Percentiles rank a stretch among this genome's conserved stretches.
phyloP scores from a whole-genome alignment of 768 basidiomycete genomes.

The Macrolepiota fuliginosa region DNA sequence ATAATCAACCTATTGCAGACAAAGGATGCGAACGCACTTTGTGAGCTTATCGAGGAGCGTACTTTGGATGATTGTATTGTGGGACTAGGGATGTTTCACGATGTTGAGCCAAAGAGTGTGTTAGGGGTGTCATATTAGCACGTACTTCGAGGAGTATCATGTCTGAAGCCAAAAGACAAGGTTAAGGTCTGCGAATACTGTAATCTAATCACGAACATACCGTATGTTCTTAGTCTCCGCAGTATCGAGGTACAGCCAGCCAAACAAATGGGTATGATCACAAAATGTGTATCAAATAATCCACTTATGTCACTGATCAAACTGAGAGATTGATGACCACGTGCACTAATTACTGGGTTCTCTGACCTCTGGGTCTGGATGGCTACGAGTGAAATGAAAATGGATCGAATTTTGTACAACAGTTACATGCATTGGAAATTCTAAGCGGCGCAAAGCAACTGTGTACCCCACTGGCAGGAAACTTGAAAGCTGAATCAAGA shows the following conservation, averaged over 20 bases:
- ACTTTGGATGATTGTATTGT: conserved; percentile 91
- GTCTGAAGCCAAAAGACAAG: not conserved
- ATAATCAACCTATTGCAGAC: not conserved
- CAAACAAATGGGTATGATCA: not conserved
- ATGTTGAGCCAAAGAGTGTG: not conserved
- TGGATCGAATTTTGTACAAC: not conserved
- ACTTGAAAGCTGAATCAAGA: not conserved
- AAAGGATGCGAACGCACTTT: conserved; percentile 52
- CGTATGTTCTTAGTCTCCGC: not conserved
- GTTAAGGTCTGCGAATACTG: not conserved
- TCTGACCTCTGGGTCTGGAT: too few relatives aligned
- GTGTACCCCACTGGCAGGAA: too few relatives aligned
- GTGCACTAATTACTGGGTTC: not conserved
- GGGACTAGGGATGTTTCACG: conserved; percentile 49
- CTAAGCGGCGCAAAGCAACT: too few relatives aligned
- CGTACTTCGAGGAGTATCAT: conserved; percentile 89
- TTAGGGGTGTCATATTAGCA: not conserved
- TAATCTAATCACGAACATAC: not conserved
- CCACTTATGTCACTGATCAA: not conserved
- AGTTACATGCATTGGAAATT: not conserved
- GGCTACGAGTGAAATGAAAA: not conserved
- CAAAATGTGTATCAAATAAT: not conserved
- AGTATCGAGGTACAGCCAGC: too few relatives aligned
- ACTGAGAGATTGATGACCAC: conserved; percentile 3
- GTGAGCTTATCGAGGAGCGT: conserved; percentile 82